Base-by-base conservation (phyloP, 192 early-diverging fungal genomes). In the Cladochytrium replicatum region DNA sequence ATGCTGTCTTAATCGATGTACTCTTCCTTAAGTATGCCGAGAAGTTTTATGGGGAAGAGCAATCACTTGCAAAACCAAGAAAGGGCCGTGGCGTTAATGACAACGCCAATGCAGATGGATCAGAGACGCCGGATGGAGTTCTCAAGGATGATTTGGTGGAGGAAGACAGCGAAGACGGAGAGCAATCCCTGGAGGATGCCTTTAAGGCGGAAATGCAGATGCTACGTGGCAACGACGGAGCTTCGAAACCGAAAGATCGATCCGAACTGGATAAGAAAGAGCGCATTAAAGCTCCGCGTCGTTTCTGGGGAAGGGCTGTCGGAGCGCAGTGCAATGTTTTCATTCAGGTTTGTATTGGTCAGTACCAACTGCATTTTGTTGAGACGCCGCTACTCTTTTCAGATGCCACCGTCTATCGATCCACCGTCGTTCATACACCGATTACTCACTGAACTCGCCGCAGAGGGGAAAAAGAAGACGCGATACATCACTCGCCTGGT, bases 401-500 rank as follows among this genome's bases (percentile, higher is more conserved):
- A 52, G 55, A 5, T 43, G 39, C 17, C 48, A 44, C 52, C 41
- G n/a, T 46, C 60, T 5, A 48, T 72, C 30, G 46, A 48, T 11
- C 70, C 70, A 6, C 44, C 50, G 7, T 32, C 40, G 8, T 65
- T 72, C 25, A 57, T 59, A 23, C 32, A 41, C 8, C 15, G 21
- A 13, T 38, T 72, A 13, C 41, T 72, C 19, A 41, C 28, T 5
- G 66, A 68, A 41, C 46, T 72, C 15, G 23, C 57, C 17, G 34
- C 51, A 1, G 38, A 41, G 2, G 66, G 66, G 41, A 24, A 53
- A 9, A 68, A 72, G 43, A 66, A 61, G 42, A 57, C 63, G 11
- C 40, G 63, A 28, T 65, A 60, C 32, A 17, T 39, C 6, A 45
- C 41, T 44, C 58, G 58, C n/a, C 8, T 60, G 4, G 47, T 53